Base-by-base conservation (phyloP, 2,329 filamentous ascomycete species). In the Venturia nashicola region DNA sequence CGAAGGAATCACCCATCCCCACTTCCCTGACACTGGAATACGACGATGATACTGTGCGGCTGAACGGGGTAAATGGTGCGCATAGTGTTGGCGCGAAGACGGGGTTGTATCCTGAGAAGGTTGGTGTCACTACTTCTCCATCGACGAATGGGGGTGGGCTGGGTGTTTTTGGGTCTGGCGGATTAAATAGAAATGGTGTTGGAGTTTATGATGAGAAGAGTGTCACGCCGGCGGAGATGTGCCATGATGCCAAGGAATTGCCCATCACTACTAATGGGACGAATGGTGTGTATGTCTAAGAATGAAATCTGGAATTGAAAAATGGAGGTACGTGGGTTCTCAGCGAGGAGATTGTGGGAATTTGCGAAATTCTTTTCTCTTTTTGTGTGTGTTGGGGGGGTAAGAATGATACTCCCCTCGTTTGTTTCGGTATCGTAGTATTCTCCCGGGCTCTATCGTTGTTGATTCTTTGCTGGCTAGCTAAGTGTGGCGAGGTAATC, bases 1-100 rank as follows among this genome's bases (percentile, higher is more conserved):
- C 79, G 11, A 77, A 73, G 65, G 80, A 82, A 70, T 75, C 71
- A 16, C 77, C 78, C 0, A 77, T 78, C 59, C 76, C 77, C 11
- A 78, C 76, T 6, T 75, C 72, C 3, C 66, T 80, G 60, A 75
- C 72, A 2, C 65, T 79, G 7, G 73, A 77, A 69, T 79, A 78
- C 69, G 76, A 78, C 65, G 71, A 55, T 42, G 51, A 57, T 1
- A 57, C 32, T 2, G 27, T 36, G 14, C 7, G 1, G 5, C 32
- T 57, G 12, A 57, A 57, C n/a, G 60, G 44, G 23, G 9, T 62
- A 18, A 69, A 67, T 68, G 68, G 61, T 40, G 60, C 44, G 32
- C 59, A 61, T 14, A 61, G 51, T 32, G 51, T 57, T 36, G 51
- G 51, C 36, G 51, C 51, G 14, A 57, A 57, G 27, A 36, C 51